A percentile compares a stretch with the other conserved stretches of the same genome.
Conservation (phyloP, 2,329 filamentous ascomycete species). For the Sodiomyces alkalinus region DNA sequence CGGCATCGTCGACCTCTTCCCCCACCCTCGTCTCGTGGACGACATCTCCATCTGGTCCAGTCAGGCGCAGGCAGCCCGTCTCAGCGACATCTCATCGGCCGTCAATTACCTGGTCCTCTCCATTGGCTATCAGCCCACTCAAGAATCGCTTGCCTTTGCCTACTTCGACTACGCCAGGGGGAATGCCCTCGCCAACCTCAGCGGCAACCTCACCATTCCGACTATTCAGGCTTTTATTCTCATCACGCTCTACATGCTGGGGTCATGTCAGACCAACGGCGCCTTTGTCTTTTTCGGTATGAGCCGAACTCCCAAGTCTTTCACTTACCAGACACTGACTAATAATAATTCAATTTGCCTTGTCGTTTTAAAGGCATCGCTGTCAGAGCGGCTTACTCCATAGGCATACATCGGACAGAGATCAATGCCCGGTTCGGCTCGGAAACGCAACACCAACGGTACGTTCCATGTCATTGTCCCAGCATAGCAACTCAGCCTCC, state of each 20-base stretch:
- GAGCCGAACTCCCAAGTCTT: background rate
- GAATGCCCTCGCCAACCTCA: constrained; percentile 26
- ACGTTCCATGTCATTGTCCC: background rate
- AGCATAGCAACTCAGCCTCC: too few relatives aligned
- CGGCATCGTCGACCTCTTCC: constrained; percentile 33
- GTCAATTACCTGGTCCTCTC: constrained; percentile 35
- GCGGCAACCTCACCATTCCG: constrained; percentile 29
- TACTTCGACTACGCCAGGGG: constrained; percentile 36
- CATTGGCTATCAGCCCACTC: constrained; percentile 27
- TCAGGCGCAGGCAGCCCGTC: constrained; percentile 14
- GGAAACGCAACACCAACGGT: constrained; percentile 23
- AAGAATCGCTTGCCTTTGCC: constrained; percentile 23
- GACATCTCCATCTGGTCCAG: constrained; percentile 27
- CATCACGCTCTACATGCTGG: constrained; percentile 37
- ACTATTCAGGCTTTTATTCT: constrained; percentile 35
- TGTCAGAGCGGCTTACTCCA: constrained; percentile 34
- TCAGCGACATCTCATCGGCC: constrained; percentile 22
- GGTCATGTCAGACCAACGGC: constrained; percentile 38
- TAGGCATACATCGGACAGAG: constrained; percentile 37
- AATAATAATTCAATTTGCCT: too few relatives aligned
- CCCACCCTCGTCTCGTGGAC: constrained; percentile 20
- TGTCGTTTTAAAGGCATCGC: constrained; percentile 33
- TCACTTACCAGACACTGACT: background rate
- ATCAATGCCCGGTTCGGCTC: constrained; percentile 35
- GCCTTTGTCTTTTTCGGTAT: constrained; percentile 34